Conservation (phyloP, 345 rosid species). For the Nephelium lappaceum region DNA sequence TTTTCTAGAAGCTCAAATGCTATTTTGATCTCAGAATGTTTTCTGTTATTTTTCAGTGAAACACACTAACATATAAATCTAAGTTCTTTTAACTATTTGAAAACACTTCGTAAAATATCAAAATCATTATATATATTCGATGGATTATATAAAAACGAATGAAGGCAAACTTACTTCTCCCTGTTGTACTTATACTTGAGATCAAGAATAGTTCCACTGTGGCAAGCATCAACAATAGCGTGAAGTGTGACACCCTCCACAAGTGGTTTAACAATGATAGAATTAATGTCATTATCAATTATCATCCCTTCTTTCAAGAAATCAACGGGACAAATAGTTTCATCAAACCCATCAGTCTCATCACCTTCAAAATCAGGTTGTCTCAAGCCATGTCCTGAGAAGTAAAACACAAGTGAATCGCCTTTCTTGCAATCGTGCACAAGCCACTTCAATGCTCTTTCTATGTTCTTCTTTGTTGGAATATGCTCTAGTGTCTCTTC, state of each 20-base stretch:
- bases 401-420: constrained; percentile 59
- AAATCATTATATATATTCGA: no score
- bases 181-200: constrained; percentile 40
- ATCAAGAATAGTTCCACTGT: constrained; percentile 71
- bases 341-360: constrained; percentile 61
- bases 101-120: no score
- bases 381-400: constrained; percentile 63
- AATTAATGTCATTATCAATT: constrained; percentile 48
- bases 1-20: no score
- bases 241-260: constrained; percentile 52
- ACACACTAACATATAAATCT: no score
- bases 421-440: constrained; percentile 42
- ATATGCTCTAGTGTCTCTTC: constrained; percentile 20
- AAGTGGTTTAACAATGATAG: constrained; percentile 51
- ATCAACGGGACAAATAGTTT: constrained; percentile 61
- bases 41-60: no score
- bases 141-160: no score
- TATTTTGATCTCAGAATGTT: no score
- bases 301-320: constrained; percentile 51
- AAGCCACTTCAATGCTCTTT: constrained; percentile 48
- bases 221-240: constrained; percentile 70
- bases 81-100: no score
- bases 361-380: constrained; percentile 45
- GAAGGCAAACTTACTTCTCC: constrained; percentile 28
- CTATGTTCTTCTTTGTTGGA: constrained; percentile 58